Percentiles rank a stretch among this genome's conserved stretches.
Evolutionary conservation across 2,329 filamentous ascomycete genomes (phyloP).

Genomic region (Colletotrichum sojae): DNA sequence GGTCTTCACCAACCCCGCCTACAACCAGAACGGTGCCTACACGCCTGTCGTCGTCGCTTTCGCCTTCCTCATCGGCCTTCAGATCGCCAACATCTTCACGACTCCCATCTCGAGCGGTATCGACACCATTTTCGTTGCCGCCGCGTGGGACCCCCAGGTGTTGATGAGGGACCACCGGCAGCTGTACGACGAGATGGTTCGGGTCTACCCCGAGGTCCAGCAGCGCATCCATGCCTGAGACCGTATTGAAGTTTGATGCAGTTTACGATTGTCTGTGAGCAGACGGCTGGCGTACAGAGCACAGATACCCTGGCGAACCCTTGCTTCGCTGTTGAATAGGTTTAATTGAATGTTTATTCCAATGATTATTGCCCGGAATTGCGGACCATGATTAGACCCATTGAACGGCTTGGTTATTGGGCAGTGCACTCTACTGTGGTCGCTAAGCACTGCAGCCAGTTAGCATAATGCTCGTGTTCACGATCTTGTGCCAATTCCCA

Average conservation of each 20-base stretch:
- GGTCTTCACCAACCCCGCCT: slow-evolving; percentile 82
- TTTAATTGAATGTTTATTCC: too few species aligned
- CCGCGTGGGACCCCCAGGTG: slow-evolving; percentile 78
- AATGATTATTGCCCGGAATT: too few species aligned
- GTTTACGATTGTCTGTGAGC: background rate
- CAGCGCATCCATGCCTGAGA: slow-evolving; percentile 77
- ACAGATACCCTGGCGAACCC: slow-evolving; percentile 15
- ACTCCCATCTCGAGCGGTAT: slow-evolving; percentile 91
- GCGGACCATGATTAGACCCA: too few species aligned
- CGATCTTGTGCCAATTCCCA: too few species aligned
- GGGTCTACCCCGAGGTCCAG: slow-evolving; percentile 88
- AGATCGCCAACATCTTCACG: slow-evolving; percentile 91
- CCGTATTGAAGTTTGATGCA: background rate
- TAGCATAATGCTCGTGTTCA: too few species aligned
- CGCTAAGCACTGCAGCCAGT: too few species aligned
- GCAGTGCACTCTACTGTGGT: too few species aligned
- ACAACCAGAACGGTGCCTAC: slow-evolving; percentile 78
- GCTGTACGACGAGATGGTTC: slow-evolving; percentile 83
- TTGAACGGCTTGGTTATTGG: too few species aligned
- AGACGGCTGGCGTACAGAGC: slow-evolving; percentile 10
- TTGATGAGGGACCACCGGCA: slow-evolving; percentile 86
- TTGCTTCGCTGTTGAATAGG: too few species aligned
- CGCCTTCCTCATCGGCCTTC: slow-evolving; percentile 89
- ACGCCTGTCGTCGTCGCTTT: slow-evolving; percentile 87
- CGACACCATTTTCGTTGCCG: slow-evolving; percentile 90